Base-by-base conservation (phyloP, 1,284 basidiomycete species). In the Fistulinella cinereoalba region DNA sequence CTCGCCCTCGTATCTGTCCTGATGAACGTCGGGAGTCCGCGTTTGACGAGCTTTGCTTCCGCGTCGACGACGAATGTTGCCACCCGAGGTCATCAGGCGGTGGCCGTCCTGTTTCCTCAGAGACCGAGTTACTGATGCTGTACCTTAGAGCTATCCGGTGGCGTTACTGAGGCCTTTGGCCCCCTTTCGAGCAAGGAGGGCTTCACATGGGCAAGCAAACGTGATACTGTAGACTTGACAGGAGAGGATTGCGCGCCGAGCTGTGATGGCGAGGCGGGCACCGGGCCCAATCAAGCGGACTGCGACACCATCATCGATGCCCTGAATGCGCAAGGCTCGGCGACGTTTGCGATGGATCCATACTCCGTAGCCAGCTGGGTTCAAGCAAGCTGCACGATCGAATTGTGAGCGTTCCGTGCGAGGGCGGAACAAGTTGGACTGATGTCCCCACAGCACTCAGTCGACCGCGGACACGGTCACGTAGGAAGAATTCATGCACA, bases 391-490 rank as follows among this genome's bases (percentile, higher is more conserved):
- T 51, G 50, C 16, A 45, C 40, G 11, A 29, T 44, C 34, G 22
- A 37, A 11, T 54, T 36, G 47, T 51, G 24, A 31, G 47, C n/a
- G n/a, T n/a, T n/a, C n/a, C n/a, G n/a, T n/a, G n/a, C n/a, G n/a
- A n/a, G n/a, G n/a, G n/a, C n/a, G n/a, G n/a, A n/a, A n/a, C n/a
- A n/a, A n/a, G n/a, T n/a, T n/a, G 21, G 21, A 32, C 38, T 55
- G 31, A 52, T 32, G 8, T 15, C 28, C n/a, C 16, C 18, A 11
- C 23, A 52, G 43, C 3, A 18, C 48, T 21, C 53, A 54, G 29
- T 48, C 39, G 11, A 52, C 38, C 15, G 41, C 23, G 4, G 53
- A 55, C 34, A 52, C 34, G 12, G 37, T 55, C 50, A 34, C 44
- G 37, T 34, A 53, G 13, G 36, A 29, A 9, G 7, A 18, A 37